Percentiles rank a stretch among this genome's conserved stretches.
These are phyloP conservation scores for Silene uniflora DNA, from an alignment of 148 eudicot species.

Conservation along the genomic window DNA sequence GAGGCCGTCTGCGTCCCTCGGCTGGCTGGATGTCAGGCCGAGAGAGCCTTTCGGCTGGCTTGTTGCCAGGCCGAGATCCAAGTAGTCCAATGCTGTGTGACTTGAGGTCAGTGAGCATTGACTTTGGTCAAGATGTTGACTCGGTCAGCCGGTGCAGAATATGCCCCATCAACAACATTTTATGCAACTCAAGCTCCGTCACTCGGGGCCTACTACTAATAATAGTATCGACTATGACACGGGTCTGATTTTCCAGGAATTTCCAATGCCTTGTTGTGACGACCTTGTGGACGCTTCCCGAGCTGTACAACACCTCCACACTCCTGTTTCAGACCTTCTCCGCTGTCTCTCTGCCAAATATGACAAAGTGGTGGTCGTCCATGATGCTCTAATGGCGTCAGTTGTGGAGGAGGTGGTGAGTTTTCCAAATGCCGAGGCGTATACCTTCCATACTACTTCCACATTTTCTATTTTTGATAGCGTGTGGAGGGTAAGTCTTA, in stretches of 20 bases:
- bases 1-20: no score
- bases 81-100: no score
- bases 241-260: not conserved
- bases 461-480: not conserved
- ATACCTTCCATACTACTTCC: conserved; percentile 4
- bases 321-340: not conserved
- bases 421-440: not conserved
- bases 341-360: not conserved
- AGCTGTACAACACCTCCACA: not conserved
- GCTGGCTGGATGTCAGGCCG: no score
- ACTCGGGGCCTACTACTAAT: not conserved
- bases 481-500: not conserved
- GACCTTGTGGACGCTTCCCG: not conserved
- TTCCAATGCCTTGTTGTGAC: not conserved
- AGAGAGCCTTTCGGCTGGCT: no score
- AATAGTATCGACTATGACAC: not conserved
- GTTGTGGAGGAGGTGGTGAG: not conserved
- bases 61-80: no score
- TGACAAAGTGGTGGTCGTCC: not conserved
- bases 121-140: no score
- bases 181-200: not conserved
- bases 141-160: no score
- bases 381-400: conserved; percentile 3
- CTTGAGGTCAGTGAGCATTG: no score
- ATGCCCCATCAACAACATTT: no score